Conservation (phyloP, 2,329 filamentous ascomycete species). For the Pochonia chlamydosporia region DNA sequence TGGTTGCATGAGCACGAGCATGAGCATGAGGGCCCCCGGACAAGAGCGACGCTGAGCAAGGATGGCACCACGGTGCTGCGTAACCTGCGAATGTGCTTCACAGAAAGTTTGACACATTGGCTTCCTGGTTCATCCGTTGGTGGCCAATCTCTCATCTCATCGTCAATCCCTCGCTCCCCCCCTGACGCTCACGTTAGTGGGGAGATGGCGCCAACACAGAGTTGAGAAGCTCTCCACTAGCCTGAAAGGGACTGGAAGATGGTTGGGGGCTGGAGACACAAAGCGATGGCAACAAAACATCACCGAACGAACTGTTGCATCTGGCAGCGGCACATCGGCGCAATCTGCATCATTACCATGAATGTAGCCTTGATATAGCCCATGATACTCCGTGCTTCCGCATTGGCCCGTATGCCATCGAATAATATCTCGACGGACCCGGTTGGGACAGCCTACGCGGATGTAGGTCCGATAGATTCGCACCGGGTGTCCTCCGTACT, state of each 20-base stretch:
- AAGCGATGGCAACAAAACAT: conserved; percentile 3
- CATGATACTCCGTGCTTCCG: background rate
- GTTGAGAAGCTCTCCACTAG: background rate
- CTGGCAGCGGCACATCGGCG: conserved; percentile 1
- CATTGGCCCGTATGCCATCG: background rate
- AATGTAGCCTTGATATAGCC: background rate
- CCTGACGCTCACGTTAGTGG: conserved; percentile 6
- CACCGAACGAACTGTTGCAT: conserved; percentile 7
- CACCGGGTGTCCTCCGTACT: too few species aligned
- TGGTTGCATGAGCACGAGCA: conserved; percentile 10
- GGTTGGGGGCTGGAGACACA: conserved; percentile 5
- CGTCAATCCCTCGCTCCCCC: conserved; percentile 6
- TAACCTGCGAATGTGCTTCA: conserved; percentile 10
- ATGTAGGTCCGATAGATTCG: background rate
- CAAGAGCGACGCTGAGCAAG: conserved; percentile 8
- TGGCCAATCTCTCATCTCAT: conserved; percentile 6
- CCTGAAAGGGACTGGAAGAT: background rate
- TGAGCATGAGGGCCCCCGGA: background rate
- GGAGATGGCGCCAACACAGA: conserved; percentile 4
- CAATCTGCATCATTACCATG: background rate
- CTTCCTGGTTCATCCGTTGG: conserved; percentile 4
- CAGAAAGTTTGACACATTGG: conserved; percentile 9
- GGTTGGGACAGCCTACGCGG: background rate
- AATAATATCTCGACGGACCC: background rate
- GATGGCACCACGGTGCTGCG: conserved; percentile 12